Evolutionary conservation across 768 basidiomycete genomes (phyloP), one percentile per base, ranked within the genome.

Genomic region (Boletus pseudo-olivaceus): DNA sequence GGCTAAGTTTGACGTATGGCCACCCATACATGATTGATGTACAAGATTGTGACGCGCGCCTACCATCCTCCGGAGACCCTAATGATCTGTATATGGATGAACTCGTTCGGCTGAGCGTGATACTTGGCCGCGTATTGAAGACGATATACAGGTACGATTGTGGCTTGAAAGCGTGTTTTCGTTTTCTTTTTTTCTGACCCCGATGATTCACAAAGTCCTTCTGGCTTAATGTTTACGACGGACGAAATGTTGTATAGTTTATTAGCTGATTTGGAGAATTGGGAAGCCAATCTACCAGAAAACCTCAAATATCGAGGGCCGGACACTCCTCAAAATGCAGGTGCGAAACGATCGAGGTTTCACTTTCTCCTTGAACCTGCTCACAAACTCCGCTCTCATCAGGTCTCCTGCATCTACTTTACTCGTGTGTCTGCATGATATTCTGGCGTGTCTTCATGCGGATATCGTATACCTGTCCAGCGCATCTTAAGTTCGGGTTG

Each of bases 381-480:
- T 59, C 30, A 57, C 50, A 27, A 37, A 41, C 11, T 7, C 20
- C 12, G 12, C 47, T 42, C 51, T 30, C 17, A 29, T 20, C 61
- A 91, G 95, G 96, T 39, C 76, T 97, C 51, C 76, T 99, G 23
- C 94, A 97, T 70, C 71, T 98, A 49, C 78, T 93, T 38, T 94
- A 91, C 68, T 82, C 89, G 30, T 93, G 90, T 65, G 85, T 98
- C 41, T 87, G 85, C 61, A 97, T 98, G 85, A 90, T 98, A 70
- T 95, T 97, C 73, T 97, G 93, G 86, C 88, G 96, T 47, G 93
- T 97, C 32, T 98, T 98, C 76, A 95, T 98, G 92, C 84, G 96
- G 48, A 93, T 98, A 72, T 93, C 91, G 54, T 98, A 97, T 74
- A 80, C 85, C 19, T 90, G 91, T 66, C 94, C 96, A 9, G 82